phyloP scores from a whole-genome alignment of 192 early-diverging fungal genomes.

The Gamsiella multidivaricata region DNA sequence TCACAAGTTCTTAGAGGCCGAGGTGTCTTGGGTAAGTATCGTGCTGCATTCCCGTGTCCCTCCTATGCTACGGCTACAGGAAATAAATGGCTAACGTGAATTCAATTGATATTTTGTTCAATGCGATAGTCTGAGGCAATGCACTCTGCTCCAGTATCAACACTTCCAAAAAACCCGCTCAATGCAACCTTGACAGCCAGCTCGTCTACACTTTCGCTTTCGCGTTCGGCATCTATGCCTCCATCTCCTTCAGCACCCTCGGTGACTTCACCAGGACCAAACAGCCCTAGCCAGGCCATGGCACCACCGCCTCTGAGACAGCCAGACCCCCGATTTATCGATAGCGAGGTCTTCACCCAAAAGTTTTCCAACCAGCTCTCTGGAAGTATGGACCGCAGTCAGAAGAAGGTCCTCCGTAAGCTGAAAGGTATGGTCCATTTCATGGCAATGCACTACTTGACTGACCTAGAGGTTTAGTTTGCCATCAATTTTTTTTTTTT shows the following conservation, averaged over 20 bases:
- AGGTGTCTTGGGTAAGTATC: conserved; percentile 75
- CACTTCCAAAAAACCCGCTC: conserved; percentile 75
- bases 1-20: conserved; percentile 91
- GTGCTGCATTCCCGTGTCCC: no score
- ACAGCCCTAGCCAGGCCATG: conserved; percentile 55
- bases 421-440: conserved; percentile 59
- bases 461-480: no score
- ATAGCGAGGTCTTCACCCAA: conserved; percentile 92
- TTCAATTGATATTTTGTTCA: background rate
- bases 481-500: background rate
- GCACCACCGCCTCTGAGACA: conserved; percentile 69
- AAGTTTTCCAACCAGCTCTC: conserved; percentile 86
- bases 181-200: conserved; percentile 62
- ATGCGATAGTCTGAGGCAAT: conserved; percentile 72
- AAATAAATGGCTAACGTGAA: no score
- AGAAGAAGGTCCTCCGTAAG: conserved; percentile 78
- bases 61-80: no score
- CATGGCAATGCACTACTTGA: no score
- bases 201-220: conserved; percentile 36
- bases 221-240: conserved; percentile 26
- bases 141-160: conserved; percentile 75
- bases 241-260: conserved; percentile 10
- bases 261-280: conserved; percentile 42
- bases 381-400: conserved; percentile 75
- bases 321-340: conserved; percentile 87